These are phyloP conservation scores for Taphrina pruni DNA, from an alignment of 1,139 yeast genomes.

Conservation along the genomic window DNA sequence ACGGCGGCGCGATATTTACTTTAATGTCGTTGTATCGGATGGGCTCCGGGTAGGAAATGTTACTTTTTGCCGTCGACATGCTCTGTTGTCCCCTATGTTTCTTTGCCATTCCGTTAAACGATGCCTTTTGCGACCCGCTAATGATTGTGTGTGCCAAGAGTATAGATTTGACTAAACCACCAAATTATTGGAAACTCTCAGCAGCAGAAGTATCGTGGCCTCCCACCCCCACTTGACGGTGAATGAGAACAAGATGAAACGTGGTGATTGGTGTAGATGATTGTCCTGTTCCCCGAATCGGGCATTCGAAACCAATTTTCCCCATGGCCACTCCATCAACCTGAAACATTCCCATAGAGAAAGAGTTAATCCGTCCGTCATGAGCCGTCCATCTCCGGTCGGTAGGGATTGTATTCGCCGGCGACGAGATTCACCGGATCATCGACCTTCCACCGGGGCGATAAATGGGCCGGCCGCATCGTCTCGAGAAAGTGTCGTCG, in stretches of 20 bases:
- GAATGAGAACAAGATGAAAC: not conserved
- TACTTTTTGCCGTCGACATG: not conserved
- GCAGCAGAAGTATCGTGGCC: too few relatives aligned
- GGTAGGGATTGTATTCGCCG: conserved; percentile 26
- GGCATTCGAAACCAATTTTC: not conserved
- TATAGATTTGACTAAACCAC: not conserved
- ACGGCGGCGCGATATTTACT: not conserved
- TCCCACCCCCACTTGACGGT: not conserved
- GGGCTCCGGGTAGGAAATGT: not conserved
- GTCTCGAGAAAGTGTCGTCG: conserved; percentile 23
- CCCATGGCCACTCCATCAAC: not conserved
- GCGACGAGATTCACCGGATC: conserved; percentile 27
- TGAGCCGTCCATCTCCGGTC: conserved; percentile 21
- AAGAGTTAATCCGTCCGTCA: not conserved
- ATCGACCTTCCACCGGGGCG: conserved; percentile 9
- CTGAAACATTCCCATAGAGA: not conserved
- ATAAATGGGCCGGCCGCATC: conserved; percentile 7
- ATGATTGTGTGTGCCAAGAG: not conserved
- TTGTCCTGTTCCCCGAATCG: not conserved
- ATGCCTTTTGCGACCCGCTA: too few relatives aligned
- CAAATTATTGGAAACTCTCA: too few relatives aligned
- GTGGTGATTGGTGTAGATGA: conserved; percentile 6
- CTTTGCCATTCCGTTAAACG: not conserved
- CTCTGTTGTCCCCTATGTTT: not conserved
- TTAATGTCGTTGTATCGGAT: not conserved